Evolutionary conservation across 1,284 basidiomycete genomes (phyloP), one percentile per base, ranked within the genome.

Genomic region (Cutaneotrichosporon mucoides): DNA sequence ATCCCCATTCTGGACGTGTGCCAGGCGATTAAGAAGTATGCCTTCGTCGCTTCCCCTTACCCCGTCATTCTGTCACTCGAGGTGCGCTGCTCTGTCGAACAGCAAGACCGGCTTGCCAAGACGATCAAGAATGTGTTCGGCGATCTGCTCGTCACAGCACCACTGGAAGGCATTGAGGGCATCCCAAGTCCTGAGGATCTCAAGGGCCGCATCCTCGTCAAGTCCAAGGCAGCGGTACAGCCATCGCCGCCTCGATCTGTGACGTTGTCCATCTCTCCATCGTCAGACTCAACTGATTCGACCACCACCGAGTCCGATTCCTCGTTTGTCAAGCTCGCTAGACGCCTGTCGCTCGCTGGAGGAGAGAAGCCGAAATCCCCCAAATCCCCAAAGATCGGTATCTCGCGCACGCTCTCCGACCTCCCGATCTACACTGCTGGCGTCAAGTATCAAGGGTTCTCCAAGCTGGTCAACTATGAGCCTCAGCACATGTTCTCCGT

Each of bases 61-160:
- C 95, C 95, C 0, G 82, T 99, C 68, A 89, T 99, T 72, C 88
- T 99, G 63, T 96, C 92, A 9, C 88, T 93, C 15, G 95, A 99
- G 79, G 85, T 97, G 1, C 94, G 97, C 70, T 96, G 92, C 74
- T 82, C 85, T 0, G 68, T 92, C 4, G 76, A 83, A 16, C 92
- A 96, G 76, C 95, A 99, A 75, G 89, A 89, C 50, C 82, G 83
- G 72, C 82, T 98, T 34, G 92, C 87, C 0, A 73, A 80, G 2
- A 90, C 95, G 63, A 86, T 99, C 83, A 81, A 76, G 12, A 84
- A 87, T 37, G 85, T 85, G 1, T 90, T 99, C 67, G 92, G 92
- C 0, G 84, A 88, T 36, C 80, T 83, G 35, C 82, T 99, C 11
- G 81, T 95, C 33, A 82, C 81, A 41, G 83, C 82, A 0, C 87